Evolutionary conservation across 805 yeast species (phyloP).

Genomic region (Lipomyces anomalus): DNA sequence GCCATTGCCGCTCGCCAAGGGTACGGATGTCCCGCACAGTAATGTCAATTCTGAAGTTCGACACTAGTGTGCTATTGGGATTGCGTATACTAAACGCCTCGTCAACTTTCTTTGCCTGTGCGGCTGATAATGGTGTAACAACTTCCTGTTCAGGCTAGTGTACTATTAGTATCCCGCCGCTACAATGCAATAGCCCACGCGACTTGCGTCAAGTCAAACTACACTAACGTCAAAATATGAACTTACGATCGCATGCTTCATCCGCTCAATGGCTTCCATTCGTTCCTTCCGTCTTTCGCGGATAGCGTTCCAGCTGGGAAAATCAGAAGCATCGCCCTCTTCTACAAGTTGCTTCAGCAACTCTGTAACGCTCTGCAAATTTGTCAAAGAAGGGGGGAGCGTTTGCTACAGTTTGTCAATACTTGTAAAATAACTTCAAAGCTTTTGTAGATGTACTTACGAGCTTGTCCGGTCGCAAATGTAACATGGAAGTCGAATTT

Average conservation of each 20-base stretch:
- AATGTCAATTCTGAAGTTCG: conserved; percentile 48
- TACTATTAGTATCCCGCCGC: too few relatives aligned
- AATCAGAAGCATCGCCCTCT: conserved; percentile 19
- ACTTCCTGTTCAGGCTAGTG: conserved; percentile 24
- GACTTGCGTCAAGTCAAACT: too few relatives aligned
- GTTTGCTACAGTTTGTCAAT: conserved; percentile 5
- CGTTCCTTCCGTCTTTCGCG: conserved; percentile 22
- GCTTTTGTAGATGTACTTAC: conserved; percentile 13
- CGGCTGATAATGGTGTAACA: conserved; percentile 31
- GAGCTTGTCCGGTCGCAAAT: too few relatives aligned
- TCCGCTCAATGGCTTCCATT: conserved; percentile 14
- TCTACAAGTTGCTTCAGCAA: conserved; percentile 15
- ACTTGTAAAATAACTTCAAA: conserved; percentile 9
- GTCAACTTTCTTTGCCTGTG: conserved; percentile 36
- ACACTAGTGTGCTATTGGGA: conserved; percentile 27
- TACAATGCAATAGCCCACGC: too few relatives aligned
- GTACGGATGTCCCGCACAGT: conserved; percentile 64
- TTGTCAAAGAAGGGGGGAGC: conserved; percentile 12
- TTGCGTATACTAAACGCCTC: conserved; percentile 33
- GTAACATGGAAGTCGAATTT: too few relatives aligned
- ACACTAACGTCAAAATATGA: too few relatives aligned
- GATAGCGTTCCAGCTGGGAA: conserved; percentile 25
- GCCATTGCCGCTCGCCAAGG: conserved; percentile 67
- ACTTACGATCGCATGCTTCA: too few relatives aligned
- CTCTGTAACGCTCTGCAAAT: conserved; percentile 20